Evolutionary conservation across 371 early-diverging fungal genomes (phyloP), one percentile per base, ranked within the genome.

Genomic region (Rhizopus delemar): DNA sequence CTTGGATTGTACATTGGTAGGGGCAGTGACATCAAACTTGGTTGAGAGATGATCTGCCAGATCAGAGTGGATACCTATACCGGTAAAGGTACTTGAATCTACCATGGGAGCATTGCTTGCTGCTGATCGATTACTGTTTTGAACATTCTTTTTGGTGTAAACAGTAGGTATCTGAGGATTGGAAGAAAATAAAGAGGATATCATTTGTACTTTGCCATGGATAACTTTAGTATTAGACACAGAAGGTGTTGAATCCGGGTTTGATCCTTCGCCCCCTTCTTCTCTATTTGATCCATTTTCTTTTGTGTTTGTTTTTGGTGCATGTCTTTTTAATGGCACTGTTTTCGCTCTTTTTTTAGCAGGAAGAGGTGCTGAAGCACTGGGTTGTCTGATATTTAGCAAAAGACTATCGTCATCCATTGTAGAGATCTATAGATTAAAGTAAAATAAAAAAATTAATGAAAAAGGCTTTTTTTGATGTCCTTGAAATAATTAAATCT

Each of bases 1-100:
- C 33, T 84, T 82, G n/a, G 81, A 80, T 59, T 93, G 93, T 50
- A 93, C 88, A 48, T 74, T 74, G 7, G 93, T 91, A 34, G 90
- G 88, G 53, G 75, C 76, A 13, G 69, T 66, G 11, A 94, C 86
- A 3, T 74, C 69, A 64, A 93, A 74, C 35, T 92, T 91, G 36
- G 61, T 63, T 5, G 71, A 56, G 51, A 96, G 66, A 55, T 90
- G 87, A 29, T 66, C 56, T 7, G 79, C 73, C 15, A 96, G 77
- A 57, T 90, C 83, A 3, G 82, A 49, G 46, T 89, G 77, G 32
- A 96, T 68, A 8, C 94, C 94, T 6, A 94, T 81, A 28, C 87
- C 87, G 3, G 77, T 73, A 66, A 95, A 94, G 2, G 86, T 72
- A 46, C 84, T 71, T 8, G 70, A 68, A 56, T 83, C 75, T 0